Evolutionary conservation across 768 basidiomycete species (phyloP).

Genomic region (Ramaria rubella): DNA sequence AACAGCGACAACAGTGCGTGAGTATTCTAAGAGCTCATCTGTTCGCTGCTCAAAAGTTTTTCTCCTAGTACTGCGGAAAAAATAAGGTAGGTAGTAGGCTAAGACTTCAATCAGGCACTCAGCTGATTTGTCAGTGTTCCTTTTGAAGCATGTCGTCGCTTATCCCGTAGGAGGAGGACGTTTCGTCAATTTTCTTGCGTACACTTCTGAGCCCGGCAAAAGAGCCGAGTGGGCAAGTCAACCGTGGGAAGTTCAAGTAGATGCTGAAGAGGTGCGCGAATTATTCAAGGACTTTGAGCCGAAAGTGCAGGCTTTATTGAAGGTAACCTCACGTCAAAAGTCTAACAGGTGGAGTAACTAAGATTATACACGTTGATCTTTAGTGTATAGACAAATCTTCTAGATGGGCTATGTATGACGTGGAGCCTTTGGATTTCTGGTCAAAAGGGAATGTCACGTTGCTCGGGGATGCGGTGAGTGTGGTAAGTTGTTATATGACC

Average conservation of each 20-base stretch:
- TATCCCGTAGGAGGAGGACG: conserved; percentile 9
- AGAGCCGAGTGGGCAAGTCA: neutral
- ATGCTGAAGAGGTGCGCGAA: conserved; percentile 34
- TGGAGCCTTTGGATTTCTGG: conserved; percentile 45
- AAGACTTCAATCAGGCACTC: neutral
- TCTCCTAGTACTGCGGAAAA: conserved; percentile 5
- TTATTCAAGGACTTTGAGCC: conserved; percentile 51
- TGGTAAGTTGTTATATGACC: neutral
- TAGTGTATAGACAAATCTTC: conserved; percentile 49
- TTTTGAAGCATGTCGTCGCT: neutral
- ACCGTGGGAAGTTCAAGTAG: neutral
- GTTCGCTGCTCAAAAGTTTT: neutral
- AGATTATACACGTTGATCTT: too few relatives aligned
- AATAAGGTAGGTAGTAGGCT: neutral
- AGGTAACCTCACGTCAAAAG: conserved; percentile 34
- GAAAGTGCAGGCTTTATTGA: conserved; percentile 51
- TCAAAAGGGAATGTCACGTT: conserved; percentile 47
- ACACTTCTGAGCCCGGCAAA: neutral
- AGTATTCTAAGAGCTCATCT: neutral
- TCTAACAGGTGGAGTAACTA: too few relatives aligned
- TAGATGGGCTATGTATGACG: conserved; percentile 60
- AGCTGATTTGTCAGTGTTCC: neutral
- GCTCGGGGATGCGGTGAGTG: conserved; percentile 34
- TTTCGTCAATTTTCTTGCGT: conserved; percentile 11
- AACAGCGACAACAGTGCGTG: neutral